Evolutionary conservation across 2,329 filamentous ascomycete genomes (phyloP).

Genomic region (Tothia fuscella): DNA sequence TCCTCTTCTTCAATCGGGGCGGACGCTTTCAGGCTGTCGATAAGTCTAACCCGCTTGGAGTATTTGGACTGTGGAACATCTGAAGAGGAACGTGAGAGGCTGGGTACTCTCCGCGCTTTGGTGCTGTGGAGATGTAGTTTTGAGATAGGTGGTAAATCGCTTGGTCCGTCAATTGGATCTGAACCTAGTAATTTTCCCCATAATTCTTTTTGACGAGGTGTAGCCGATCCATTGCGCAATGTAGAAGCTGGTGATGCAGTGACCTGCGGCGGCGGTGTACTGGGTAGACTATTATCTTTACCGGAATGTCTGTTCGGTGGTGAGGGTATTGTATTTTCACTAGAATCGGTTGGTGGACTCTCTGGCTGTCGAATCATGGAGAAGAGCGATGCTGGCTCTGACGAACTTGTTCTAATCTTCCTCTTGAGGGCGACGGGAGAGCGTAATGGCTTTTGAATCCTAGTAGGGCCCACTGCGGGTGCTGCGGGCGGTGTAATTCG

Average conservation of each 20-base stretch:
- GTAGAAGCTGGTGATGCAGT: constrained; percentile 1
- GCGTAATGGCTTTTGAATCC: no score
- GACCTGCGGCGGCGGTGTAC: not conserved
- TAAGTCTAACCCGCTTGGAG: constrained; percentile 2
- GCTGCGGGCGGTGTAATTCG: no score
- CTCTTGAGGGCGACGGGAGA: no score
- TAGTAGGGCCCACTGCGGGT: no score
- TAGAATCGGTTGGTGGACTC: constrained; percentile 20
- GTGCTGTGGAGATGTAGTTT: constrained; percentile 1
- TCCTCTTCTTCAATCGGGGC: constrained; percentile 9
- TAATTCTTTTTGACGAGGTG: constrained; percentile 24
- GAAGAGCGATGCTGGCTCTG: constrained; percentile 1
- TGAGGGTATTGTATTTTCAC: constrained; percentile 21
- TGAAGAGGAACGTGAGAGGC: constrained; percentile 8
- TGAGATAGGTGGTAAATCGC: constrained; percentile 6
- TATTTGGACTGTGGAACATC: constrained; percentile 5
- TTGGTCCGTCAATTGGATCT: constrained; percentile 5
- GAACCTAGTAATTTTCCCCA: constrained; percentile 14
- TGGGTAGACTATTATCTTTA: constrained; percentile 4
- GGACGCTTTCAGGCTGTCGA: constrained; percentile 11
- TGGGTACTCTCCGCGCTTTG: not conserved
- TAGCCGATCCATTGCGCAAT: constrained; percentile 18
- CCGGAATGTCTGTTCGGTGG: constrained; percentile 16
- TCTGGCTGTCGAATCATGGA: constrained; percentile 5
- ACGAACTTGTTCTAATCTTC: constrained; percentile 1